phyloP scores from a whole-genome alignment of 108 stramenopile species.

The Skeletonema potamos region DNA sequence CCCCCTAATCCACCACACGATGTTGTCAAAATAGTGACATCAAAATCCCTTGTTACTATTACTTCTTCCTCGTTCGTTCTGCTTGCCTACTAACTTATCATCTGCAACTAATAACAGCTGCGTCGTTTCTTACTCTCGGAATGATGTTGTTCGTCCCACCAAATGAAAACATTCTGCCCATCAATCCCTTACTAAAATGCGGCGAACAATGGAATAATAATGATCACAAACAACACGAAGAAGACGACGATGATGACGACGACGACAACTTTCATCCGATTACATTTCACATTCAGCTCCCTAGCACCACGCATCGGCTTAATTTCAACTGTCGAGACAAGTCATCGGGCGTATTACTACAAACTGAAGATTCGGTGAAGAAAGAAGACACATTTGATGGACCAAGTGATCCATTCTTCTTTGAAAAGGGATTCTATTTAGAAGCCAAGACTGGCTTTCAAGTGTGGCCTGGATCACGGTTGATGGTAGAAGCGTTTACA shows the following conservation, averaged over 20 bases:
- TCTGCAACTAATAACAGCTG: too few species aligned
- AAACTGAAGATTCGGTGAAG: background rate
- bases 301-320: background rate
- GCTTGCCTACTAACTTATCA: background rate
- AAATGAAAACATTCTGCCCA: constrained; percentile 1
- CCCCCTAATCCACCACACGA: too few species aligned
- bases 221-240: background rate
- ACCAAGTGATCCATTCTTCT: constrained; percentile 40
- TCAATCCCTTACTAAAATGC: constrained; percentile 17
- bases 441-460: constrained; percentile 54
- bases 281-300: constrained; percentile 26
- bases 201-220: constrained; percentile 7
- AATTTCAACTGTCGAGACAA: constrained; percentile 18
- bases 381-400: constrained; percentile 7
- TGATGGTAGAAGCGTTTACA: constrained; percentile 38
- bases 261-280: constrained; percentile 1
- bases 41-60: too few species aligned
- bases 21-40: too few species aligned
- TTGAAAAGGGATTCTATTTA: constrained; percentile 42
- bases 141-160: too few species aligned
- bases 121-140: too few species aligned
- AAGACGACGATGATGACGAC: background rate
- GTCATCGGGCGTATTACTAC: constrained; percentile 17
- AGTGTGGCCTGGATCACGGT: constrained; percentile 45
- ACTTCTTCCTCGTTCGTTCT: too few species aligned